phyloP scores from a whole-genome alignment of 768 basidiomycete genomes.

The Ramaria rubella region DNA sequence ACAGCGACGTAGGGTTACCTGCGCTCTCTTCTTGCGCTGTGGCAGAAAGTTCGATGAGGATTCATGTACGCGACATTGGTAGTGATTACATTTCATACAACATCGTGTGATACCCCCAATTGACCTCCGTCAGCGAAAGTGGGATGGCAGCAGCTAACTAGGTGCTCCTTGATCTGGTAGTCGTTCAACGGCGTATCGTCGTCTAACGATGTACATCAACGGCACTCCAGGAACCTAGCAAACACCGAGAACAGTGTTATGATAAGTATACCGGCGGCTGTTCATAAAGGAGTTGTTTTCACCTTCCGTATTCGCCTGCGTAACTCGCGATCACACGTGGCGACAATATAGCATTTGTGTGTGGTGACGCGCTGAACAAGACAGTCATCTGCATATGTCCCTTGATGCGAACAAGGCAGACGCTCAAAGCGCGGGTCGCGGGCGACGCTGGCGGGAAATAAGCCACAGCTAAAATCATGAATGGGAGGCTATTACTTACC shows the following conservation, averaged over 20 bases:
- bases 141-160: no score
- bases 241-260: neutral
- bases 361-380: slow-evolving; percentile 92
- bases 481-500: slow-evolving; percentile 43
- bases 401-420: slow-evolving; percentile 82
- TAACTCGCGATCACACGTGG: slow-evolving; percentile 94
- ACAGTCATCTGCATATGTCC: slow-evolving; percentile 99
- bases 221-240: slow-evolving; percentile 75
- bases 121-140: no score
- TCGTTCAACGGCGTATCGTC: slow-evolving; percentile 90
- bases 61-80: no score
- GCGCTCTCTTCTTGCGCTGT: no score
- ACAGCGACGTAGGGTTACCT: no score
- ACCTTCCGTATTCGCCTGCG: slow-evolving; percentile 81
- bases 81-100: no score
- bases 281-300: neutral
- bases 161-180: slow-evolving; percentile 91
- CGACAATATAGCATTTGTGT: slow-evolving; percentile 95
- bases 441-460: slow-evolving; percentile 61
- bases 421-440: slow-evolving; percentile 97
- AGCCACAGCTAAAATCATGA: neutral
- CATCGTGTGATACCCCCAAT: no score
- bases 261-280: slow-evolving; percentile 5
- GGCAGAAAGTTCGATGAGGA: no score
- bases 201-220: slow-evolving; percentile 93